Evolutionary conservation across 257 asterid genomes (phyloP).

Genomic region (Penstemon eatonii): DNA sequence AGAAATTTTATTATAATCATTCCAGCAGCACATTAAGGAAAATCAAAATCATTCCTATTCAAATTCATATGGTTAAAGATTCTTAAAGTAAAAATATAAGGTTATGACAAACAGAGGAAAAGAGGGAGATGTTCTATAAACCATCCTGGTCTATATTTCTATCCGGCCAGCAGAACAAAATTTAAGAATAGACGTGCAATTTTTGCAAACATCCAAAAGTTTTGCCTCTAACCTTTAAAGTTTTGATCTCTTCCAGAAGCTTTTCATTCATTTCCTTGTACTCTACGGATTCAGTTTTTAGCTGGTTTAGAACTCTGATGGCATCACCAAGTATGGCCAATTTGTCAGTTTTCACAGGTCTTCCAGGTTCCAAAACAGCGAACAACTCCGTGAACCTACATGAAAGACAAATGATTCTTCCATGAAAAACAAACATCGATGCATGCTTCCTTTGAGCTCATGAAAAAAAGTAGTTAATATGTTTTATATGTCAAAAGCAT

Average conservation of each 20-base stretch:
- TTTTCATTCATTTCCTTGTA: conserved; percentile 52
- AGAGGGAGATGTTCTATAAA: neutral
- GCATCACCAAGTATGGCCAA: conserved; percentile 72
- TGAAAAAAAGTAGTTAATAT: neutral
- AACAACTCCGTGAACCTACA: conserved; percentile 69
- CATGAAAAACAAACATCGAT: neutral
- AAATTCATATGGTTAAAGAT: neutral
- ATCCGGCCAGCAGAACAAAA: conserved; percentile 2
- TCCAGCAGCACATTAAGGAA: neutral
- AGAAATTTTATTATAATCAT: neutral
- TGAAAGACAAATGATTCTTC: conserved; percentile 17
- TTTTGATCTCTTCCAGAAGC: conserved; percentile 70
- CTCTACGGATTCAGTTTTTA: conserved; percentile 58
- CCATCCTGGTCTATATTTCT: neutral
- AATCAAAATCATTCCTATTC: neutral
- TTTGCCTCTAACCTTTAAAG: conserved; percentile 54
- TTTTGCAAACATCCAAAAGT: neutral
- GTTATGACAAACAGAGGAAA: neutral
- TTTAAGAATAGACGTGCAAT: neutral
- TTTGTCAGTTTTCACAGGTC: conserved; percentile 72
- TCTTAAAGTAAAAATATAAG: neutral
- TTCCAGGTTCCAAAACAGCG: conserved; percentile 65
- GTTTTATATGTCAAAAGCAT: neutral
- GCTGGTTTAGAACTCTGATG: conserved; percentile 55
- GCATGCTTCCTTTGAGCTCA: neutral